Evolutionary conservation across 257 asterid genomes (phyloP).

Genomic region (Rubia yunnanensis): DNA sequence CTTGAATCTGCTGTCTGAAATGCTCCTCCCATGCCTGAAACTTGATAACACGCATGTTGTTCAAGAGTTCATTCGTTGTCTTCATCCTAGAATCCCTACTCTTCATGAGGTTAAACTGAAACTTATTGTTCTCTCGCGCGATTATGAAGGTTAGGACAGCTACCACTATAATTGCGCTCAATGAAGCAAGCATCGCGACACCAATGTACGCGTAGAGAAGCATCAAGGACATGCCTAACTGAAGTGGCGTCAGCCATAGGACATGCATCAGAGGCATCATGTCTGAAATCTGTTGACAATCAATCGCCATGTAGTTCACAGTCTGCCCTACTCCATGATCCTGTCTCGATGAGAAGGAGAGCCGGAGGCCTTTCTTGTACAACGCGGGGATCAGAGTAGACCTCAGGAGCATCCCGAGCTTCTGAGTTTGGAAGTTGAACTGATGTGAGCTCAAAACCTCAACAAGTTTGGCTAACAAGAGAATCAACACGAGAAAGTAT

Average conservation of each 20-base stretch:
- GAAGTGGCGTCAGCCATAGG: constrained; percentile 60
- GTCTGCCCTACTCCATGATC: constrained; percentile 70
- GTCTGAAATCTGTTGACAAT: constrained; percentile 54
- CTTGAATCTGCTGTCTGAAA: constrained; percentile 33
- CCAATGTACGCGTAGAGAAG: constrained; percentile 45
- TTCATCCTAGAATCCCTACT: constrained; percentile 60
- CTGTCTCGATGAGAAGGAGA: constrained; percentile 53
- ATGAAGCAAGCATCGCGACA: constrained; percentile 29
- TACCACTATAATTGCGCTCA: constrained; percentile 24
- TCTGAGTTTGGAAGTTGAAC: constrained; percentile 43
- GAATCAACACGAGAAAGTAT: constrained; percentile 29
- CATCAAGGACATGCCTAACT: constrained; percentile 38
- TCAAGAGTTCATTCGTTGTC: constrained; percentile 50
- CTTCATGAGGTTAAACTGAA: constrained; percentile 42
- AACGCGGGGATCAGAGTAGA: constrained; percentile 41
- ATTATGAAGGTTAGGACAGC: constrained; percentile 21
- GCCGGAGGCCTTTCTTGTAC: constrained; percentile 48
- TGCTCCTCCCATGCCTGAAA: constrained; percentile 85
- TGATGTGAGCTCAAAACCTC: constrained; percentile 71
- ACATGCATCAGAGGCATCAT: constrained; percentile 49
- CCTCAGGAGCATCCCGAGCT: constrained; percentile 62
- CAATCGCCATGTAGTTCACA: constrained; percentile 75
- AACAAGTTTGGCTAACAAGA: constrained; percentile 31
- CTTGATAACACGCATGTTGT: constrained; percentile 56
- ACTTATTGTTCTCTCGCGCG: constrained; percentile 25